Evolutionary conservation across 805 yeast genomes (phyloP).

Genomic region (Candida xiaguanensis): DNA sequence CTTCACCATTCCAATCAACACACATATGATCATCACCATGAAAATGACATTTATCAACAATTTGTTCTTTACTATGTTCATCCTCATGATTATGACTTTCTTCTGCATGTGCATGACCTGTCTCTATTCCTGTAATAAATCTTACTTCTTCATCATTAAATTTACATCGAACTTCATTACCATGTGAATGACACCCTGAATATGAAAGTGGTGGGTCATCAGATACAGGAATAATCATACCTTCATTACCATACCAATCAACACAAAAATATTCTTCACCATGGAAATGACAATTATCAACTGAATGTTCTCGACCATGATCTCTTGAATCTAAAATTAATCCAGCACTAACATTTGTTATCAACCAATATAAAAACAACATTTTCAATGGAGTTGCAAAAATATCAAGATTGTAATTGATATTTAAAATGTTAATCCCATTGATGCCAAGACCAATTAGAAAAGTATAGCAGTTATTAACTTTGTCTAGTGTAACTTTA

Average conservation of each 20-base stretch:
- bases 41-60: conserved; percentile 18
- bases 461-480: not conserved
- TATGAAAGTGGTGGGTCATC: conserved; percentile 15
- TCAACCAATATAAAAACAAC: not conserved
- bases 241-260: conserved; percentile 19
- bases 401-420: not conserved
- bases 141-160: conserved; percentile 14
- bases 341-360: conserved; percentile 1
- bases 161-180: conserved; percentile 15
- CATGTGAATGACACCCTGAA: conserved; percentile 20
- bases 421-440: too few relatives aligned
- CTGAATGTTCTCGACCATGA: not conserved
- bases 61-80: not conserved
- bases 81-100: conserved; percentile 1
- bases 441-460: not conserved
- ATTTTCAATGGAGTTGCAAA: not conserved
- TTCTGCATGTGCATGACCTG: not conserved
- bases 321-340: not conserved
- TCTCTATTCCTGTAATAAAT: conserved; percentile 9
- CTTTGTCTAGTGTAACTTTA: not conserved
- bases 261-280: conserved; percentile 16
- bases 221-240: conserved; percentile 19
- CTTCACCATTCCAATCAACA: conserved; percentile 17
- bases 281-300: conserved; percentile 21
- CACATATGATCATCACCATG: conserved; percentile 18